Conservation (phyloP, 495 filamentous ascomycete genomes). For the Collariella sp. region DNA sequence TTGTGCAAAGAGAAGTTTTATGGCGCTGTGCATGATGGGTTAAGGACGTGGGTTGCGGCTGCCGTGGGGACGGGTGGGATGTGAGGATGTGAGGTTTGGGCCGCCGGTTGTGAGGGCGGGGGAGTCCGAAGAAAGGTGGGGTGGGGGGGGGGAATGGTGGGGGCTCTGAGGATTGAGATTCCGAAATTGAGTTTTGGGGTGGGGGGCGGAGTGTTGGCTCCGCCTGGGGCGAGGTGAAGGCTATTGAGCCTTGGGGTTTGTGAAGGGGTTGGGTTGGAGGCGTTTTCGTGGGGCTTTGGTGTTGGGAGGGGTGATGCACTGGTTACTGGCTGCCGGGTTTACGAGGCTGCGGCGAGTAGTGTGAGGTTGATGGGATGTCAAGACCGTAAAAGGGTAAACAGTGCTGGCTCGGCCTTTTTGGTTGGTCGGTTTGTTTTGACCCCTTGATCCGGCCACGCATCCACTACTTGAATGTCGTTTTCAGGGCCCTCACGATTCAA, state of each 20-base stretch:
- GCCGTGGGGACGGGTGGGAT: constrained; percentile 87
- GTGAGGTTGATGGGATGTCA: too few relatives aligned
- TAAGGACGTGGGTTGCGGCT: constrained; percentile 84
- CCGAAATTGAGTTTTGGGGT: constrained; percentile 41
- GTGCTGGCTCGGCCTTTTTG: too few relatives aligned
- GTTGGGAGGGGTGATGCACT: too few relatives aligned
- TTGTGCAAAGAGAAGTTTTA: constrained; percentile 98
- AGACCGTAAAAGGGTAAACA: too few relatives aligned
- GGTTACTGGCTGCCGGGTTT: too few relatives aligned
- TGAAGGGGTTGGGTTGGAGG: neutral
- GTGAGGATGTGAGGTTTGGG: constrained; percentile 74
- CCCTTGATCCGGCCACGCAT: too few relatives aligned
- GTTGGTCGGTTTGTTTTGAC: too few relatives aligned
- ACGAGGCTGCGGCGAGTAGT: too few relatives aligned
- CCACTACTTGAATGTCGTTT: too few relatives aligned
- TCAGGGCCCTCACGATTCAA: too few relatives aligned
- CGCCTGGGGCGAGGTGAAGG: neutral
- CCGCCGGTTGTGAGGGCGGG: constrained; percentile 40
- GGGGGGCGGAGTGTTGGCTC: neutral
- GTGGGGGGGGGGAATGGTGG: constrained; percentile 38
- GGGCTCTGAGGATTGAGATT: constrained; percentile 46
- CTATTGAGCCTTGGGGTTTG: constrained; percentile 7
- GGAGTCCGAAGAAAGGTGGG: constrained; percentile 38
- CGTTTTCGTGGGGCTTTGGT: neutral
- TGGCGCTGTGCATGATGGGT: constrained; percentile 74